A percentile compares a stretch with the other conserved stretches of the same genome.
Conservation (phyloP, 192 early-diverging fungal genomes). For the Backusella liffmaniae region DNA sequence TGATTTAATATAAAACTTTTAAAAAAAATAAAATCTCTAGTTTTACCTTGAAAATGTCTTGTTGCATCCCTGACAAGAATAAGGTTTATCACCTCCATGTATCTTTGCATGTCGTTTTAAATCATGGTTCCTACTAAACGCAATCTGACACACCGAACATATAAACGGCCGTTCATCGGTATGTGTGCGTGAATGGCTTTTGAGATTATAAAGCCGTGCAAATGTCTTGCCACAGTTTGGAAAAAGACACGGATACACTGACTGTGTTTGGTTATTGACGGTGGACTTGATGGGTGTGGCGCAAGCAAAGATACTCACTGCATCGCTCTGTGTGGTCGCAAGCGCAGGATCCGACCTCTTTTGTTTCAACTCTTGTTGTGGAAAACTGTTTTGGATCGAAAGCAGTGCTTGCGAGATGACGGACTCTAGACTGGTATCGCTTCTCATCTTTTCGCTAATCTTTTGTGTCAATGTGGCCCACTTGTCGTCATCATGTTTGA, state of each 20-base stretch:
- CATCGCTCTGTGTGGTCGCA: conserved; percentile 23
- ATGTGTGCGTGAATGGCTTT: conserved; percentile 83
- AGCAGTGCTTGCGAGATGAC: conserved; percentile 22
- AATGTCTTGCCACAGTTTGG: conserved; percentile 84
- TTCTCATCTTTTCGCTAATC: conserved; percentile 27
- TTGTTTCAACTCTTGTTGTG: neutral
- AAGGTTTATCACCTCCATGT: conserved; percentile 75
- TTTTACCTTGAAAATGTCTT: conserved; percentile 70
- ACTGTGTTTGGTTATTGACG: conserved; percentile 33
- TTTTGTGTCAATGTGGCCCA: conserved; percentile 35
- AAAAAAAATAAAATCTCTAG: too few species aligned
- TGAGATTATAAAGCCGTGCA: conserved; percentile 87
- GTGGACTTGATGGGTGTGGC: conserved; percentile 31
- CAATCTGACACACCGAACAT: conserved; percentile 40
- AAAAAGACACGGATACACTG: conserved; percentile 53
- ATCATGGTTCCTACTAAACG: conserved; percentile 75
- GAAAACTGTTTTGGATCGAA: neutral
- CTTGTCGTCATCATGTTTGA: conserved; percentile 8
- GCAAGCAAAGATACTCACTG: conserved; percentile 33
- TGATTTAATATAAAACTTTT: too few species aligned
- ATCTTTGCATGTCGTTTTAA: conserved; percentile 75
- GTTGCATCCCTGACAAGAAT: conserved; percentile 69
- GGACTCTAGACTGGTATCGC: conserved; percentile 13
- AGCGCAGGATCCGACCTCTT: conserved; percentile 22
- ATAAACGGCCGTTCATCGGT: conserved; percentile 71